Evolutionary conservation across 2,329 filamentous ascomycete species (phyloP).

Genomic region (Torrubiellomyces zombiae): DNA sequence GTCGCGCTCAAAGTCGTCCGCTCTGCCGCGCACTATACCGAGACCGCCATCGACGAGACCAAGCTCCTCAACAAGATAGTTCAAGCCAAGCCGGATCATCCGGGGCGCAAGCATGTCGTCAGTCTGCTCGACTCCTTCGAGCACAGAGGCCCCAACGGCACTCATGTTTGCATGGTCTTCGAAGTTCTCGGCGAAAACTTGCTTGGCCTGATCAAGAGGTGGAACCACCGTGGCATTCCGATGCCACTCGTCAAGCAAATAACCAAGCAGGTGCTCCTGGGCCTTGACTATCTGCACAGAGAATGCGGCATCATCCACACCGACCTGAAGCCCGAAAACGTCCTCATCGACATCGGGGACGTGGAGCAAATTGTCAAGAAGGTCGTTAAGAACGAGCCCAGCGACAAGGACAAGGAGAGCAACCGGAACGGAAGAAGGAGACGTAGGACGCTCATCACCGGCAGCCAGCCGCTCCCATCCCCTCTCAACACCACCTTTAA

Average conservation of each 20-base stretch:
- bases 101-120: slow-evolving; percentile 87
- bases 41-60: slow-evolving; percentile 97
- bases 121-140: slow-evolving; percentile 94
- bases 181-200: slow-evolving; percentile 94
- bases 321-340: slow-evolving; percentile 93
- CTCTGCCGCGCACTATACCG: slow-evolving; percentile 94
- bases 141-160: slow-evolving; percentile 90
- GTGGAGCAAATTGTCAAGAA: slow-evolving; percentile 97
- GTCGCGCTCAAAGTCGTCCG: slow-evolving; percentile 96
- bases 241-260: slow-evolving; percentile 97
- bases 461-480: slow-evolving; percentile 88
- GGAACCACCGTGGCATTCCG: slow-evolving; percentile 94
- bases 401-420: slow-evolving; percentile 72
- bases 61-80: slow-evolving; percentile 96
- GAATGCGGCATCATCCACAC: slow-evolving; percentile 99
- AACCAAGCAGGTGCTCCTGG: slow-evolving; percentile 90
- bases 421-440: slow-evolving; percentile 82
- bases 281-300: slow-evolving; percentile 88
- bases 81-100: slow-evolving; percentile 84
- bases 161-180: slow-evolving; percentile 98
- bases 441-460: slow-evolving; percentile 85
- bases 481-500: slow-evolving; percentile 87
- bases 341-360: slow-evolving; percentile 95
- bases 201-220: slow-evolving; percentile 88
- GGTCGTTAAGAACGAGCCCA: slow-evolving; percentile 67